Conservation (phyloP, 495 filamentous ascomycete species). For the Cenococcum geophilum region DNA sequence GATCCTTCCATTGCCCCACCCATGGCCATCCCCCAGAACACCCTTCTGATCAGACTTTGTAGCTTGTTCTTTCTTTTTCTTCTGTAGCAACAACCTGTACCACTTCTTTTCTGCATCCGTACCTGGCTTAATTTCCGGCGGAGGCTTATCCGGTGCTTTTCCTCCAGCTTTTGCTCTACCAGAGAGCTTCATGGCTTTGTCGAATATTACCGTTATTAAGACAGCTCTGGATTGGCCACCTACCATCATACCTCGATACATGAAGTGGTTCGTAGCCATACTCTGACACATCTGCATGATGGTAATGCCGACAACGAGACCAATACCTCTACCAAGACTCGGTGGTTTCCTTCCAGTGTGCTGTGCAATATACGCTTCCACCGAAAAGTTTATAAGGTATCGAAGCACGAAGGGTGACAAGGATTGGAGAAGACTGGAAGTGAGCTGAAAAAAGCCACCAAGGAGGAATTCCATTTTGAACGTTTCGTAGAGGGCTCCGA, state of each 20-base stretch:
- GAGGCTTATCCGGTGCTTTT: conserved; percentile 30
- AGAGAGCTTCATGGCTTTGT: conserved; percentile 44
- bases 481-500: conserved; percentile 79
- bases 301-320: conserved; percentile 40
- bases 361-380: conserved; percentile 61
- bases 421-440: conserved; percentile 62
- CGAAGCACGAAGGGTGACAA: conserved; percentile 54
- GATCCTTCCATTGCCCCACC: conserved; percentile 87
- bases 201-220: conserved; percentile 44
- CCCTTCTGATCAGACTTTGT: conserved; percentile 41
- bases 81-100: conserved; percentile 41
- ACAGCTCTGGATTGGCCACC: conserved; percentile 40
- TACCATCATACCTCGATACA: conserved; percentile 42
- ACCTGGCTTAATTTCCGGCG: conserved; percentile 36
- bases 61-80: conserved; percentile 38
- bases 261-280: conserved; percentile 41
- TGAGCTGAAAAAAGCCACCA: conserved; percentile 70
- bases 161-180: conserved; percentile 41
- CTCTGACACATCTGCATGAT: conserved; percentile 39
- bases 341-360: conserved; percentile 27
- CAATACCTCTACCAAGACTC: conserved; percentile 37
- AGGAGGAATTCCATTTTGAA: conserved; percentile 81
- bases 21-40: conserved; percentile 60
- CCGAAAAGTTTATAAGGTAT: conserved; percentile 40
- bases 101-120: conserved; percentile 45